Percentiles rank a stretch among this genome's conserved stretches.
phyloP scores from a whole-genome alignment of 2,329 filamentous ascomycete genomes.

The Coniochaeta sp. region DNA sequence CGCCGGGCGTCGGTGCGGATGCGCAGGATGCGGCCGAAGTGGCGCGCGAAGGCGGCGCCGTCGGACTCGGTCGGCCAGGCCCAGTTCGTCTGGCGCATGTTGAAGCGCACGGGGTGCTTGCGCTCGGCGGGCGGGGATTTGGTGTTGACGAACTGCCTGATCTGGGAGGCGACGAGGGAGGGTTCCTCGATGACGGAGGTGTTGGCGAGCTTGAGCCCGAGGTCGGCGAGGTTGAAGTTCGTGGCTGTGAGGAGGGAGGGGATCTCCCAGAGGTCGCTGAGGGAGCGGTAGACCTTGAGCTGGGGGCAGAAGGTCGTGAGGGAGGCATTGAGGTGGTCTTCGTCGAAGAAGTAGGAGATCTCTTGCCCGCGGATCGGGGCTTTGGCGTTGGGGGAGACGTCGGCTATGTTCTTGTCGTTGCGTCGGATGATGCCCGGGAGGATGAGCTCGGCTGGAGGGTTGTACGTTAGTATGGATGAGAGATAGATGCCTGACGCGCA shows the following conservation, averaged over 20 bases:
- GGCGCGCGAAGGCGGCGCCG: conserved; percentile 18
- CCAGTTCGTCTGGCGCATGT: conserved; percentile 20
- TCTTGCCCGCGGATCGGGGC: conserved; percentile 20
- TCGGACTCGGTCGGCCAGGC: conserved; percentile 25
- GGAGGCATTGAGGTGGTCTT: conserved; percentile 20
- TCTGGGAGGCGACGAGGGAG: conserved; percentile 12
- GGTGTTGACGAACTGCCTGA: conserved; percentile 19
- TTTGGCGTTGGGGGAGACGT: conserved; percentile 14
- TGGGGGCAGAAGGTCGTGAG: conserved; percentile 26
- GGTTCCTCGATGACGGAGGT: conserved; percentile 19
- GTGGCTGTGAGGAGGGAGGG: conserved; percentile 19
- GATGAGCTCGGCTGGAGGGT: conserved; percentile 25
- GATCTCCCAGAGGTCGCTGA: conserved; percentile 26
- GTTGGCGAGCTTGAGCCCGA: conserved; percentile 13
- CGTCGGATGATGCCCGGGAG: conserved; percentile 27
- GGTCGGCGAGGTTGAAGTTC: conserved; percentile 15
- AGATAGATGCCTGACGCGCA: neutral
- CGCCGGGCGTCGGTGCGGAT: conserved; percentile 23
- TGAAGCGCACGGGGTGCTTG: conserved; percentile 24
- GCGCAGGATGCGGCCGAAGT: conserved; percentile 32
- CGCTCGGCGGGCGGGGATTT: conserved; percentile 18
- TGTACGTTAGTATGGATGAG: neutral
- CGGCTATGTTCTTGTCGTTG: conserved; percentile 20
- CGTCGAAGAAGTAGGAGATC: conserved; percentile 28
- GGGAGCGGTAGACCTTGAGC: conserved; percentile 24